Evolutionary conservation across 1,284 basidiomycete genomes (phyloP), one percentile per base, ranked within the genome.

Genomic region (Blastosporella zonata): DNA sequence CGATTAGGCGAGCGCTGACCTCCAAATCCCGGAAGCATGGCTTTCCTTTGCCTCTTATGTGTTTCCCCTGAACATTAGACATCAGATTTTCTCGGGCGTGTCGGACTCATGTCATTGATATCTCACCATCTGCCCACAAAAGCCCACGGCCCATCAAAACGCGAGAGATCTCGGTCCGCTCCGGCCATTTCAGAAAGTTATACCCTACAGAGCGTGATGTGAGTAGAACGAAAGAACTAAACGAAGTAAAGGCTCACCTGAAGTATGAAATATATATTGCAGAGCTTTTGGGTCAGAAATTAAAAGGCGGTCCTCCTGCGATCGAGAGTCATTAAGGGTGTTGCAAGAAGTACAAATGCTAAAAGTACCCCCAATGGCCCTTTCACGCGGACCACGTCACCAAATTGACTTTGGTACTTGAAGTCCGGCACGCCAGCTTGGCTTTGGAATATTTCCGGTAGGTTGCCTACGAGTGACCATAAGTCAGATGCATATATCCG

Each of bases 321-420:
- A 45, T 27, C 43, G 13, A 33, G 22, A 43, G 21, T 29, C 28
- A 37, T 31, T 29, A 15, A 23, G n/a, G 15, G 25, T 21, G 27
- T 9, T 33, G 23, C 41, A 22, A 23, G 35, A 49, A 13, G 36
- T 9, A 20, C 61, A 46, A n/a, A n/a, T n/a, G n/a, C n/a, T n/a
- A n/a, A n/a, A n/a, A n/a, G n/a, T 56, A 79, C 78, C 33, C 77
- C 74, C 49, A 79, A 70, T n/a, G 73, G 65, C 3, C 74, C 77
- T 57, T 77, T 76, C 38, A 80, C 58, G 38, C 72, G 74, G 40
- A 74, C 71, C 7, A 80, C 64, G 49, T 74, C 71, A 1, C 78
- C 78, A 52, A 69, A 80, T 43, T 64, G 57, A 21, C 59, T 62
- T 54, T 75, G 72, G 64, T 76, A 79, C 57, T 71, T 74, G 58